Evolutionary conservation across 208 protist genomes (phyloP), one percentile per base, ranked within the genome.

Genomic region (Leishmania gerbilli): DNA sequence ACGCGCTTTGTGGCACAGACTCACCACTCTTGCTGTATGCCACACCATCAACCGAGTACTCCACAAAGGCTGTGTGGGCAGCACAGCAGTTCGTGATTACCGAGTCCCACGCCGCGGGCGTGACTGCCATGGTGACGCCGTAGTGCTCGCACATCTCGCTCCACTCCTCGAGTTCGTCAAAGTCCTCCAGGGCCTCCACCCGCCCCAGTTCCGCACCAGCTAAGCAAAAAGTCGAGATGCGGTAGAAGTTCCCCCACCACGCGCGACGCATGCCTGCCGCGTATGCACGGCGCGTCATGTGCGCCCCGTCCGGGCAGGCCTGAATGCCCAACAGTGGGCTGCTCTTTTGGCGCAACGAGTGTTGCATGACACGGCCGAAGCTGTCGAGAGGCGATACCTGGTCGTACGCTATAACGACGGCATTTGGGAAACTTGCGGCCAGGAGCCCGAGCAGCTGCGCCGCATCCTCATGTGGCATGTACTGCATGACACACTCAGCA

Each of bases 71-170:
- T 37, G 71, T 31, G 69, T 83, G 77, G 3, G 45, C 77, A 40
- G 60, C 45, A 67, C 82, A 84, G 71, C 83, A 80, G 9, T 24
- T n/a, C 8, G 67, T 56, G 1, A 31, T 68, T 40, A 82, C 76
- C 9, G 75, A 77, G 53, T 55, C 51, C 79, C 80, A 87, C 79
- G 62, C 53, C 6, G 45, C 49, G 0, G 67, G 79, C 17, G 92
- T 96, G 1, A 78, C 37, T 4, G 90, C 89, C 76, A 98, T 82
- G 13, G 92, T 95, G 78, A 98, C 91, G 79, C 93, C 93, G 83
- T 98, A 98, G 83, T 98, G 95, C 76, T 96, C 92, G 79, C 95
- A 98, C 93, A 97, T 98, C 82, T 98, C 95, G 65, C 83, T 87
- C 92, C 94, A 98, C 81, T 97, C 94, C 79, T 98, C 95, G 2